Evolutionary conservation across 805 yeast genomes (phyloP).

Genomic region (Sugiyamaella smithiae): DNA sequence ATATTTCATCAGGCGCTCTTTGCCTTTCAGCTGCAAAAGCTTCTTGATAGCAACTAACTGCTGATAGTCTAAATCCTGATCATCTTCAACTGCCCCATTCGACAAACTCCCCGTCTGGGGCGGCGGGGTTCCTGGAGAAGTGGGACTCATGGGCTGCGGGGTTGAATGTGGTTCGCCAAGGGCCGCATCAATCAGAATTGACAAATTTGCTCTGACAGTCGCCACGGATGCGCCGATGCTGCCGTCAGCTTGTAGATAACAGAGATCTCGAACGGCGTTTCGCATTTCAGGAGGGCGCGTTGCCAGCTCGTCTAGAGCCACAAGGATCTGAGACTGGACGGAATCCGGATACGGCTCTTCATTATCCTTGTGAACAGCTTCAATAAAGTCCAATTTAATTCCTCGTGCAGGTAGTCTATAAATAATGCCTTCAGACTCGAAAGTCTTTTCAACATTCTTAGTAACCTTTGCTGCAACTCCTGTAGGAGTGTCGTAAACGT

Average conservation of each 20-base stretch:
- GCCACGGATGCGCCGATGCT: constrained; percentile 36
- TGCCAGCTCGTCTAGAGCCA: constrained; percentile 35
- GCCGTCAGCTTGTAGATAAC: constrained; percentile 36
- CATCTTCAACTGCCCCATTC: constrained; percentile 15
- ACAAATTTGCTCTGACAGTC: constrained; percentile 26
- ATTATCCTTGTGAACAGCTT: constrained; percentile 41
- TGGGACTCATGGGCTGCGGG: constrained; percentile 29
- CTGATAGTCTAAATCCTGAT: constrained; percentile 41
- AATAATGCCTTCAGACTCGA: constrained; percentile 43
- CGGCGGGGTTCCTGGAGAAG: constrained; percentile 2
- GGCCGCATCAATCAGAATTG: constrained; percentile 33
- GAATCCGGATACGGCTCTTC: constrained; percentile 36
- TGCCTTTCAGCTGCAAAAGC: constrained; percentile 67
- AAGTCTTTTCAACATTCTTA: constrained; percentile 20
- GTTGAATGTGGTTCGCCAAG: constrained; percentile 29
- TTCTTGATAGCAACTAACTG: constrained; percentile 56
- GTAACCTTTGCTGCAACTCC: constrained; percentile 38
- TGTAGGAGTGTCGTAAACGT: constrained; percentile 33
- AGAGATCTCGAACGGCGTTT: constrained; percentile 36
- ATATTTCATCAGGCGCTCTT: constrained; percentile 59
- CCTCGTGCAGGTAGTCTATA: constrained; percentile 68
- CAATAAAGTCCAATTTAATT: constrained; percentile 65
- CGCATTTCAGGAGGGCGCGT: constrained; percentile 25
- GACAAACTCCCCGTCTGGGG: neutral
- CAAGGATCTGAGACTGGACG: constrained; percentile 36